These are phyloP conservation scores for Porphyrellus cyaneotinctus DNA, from an alignment of 768 basidiomycete species.

Conservation along the genomic window DNA sequence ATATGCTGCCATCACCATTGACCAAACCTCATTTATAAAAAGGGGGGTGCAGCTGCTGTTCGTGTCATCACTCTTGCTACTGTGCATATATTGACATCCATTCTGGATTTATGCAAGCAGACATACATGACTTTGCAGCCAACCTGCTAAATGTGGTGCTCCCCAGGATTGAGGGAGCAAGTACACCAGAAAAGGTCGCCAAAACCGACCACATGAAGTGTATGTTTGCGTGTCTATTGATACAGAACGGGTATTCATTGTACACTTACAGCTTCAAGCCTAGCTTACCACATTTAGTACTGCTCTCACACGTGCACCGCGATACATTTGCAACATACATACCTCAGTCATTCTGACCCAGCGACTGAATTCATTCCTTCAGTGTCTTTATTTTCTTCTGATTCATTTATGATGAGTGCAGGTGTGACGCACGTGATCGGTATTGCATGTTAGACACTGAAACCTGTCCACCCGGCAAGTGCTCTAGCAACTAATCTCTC, in stretches of 20 bases:
- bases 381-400: background rate
- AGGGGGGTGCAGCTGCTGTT: conserved; percentile 71
- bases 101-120: conserved; percentile 77
- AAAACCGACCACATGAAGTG: conserved; percentile 99
- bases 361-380: too few species aligned
- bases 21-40: conserved; percentile 89
- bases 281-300: too few species aligned
- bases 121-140: conserved; percentile 80
- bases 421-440: conserved; percentile 92
- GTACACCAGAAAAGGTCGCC: conserved; percentile 86
- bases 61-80: conserved; percentile 20
- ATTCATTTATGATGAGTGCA: conserved; percentile 29
- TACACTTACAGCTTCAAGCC: too few species aligned
- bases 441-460: conserved; percentile 77
- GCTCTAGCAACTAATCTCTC: conserved; percentile 69
- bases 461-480: conserved; percentile 60
- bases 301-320: too few species aligned
- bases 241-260: too few species aligned
- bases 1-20: conserved; percentile 97
- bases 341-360: too few species aligned
- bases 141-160: conserved; percentile 70
- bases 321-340: too few species aligned
- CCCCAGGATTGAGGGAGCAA: conserved; percentile 70
- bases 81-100: background rate
- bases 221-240: conserved; percentile 39